Percentiles rank a stretch among this genome's conserved stretches.
Evolutionary conservation across 768 basidiomycete species (phyloP).

Genomic region (Lyophyllum decastes): DNA sequence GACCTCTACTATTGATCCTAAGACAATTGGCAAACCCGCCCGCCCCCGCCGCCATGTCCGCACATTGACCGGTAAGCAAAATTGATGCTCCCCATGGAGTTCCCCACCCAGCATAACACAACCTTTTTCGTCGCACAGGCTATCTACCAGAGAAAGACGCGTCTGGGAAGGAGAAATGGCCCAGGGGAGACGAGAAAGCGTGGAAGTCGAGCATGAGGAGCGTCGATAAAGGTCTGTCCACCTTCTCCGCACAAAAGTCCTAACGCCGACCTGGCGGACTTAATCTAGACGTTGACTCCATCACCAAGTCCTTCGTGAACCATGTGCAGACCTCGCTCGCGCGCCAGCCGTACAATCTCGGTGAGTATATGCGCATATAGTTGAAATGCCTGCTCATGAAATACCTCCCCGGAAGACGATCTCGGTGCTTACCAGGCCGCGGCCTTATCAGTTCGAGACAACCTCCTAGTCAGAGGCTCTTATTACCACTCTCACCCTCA

Average conservation of each 20-base stretch:
- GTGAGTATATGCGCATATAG: slow-evolving; percentile 29
- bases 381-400: background rate
- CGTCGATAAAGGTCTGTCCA: slow-evolving; percentile 53
- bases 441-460: slow-evolving; percentile 85
- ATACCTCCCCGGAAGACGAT: slow-evolving; percentile 45
- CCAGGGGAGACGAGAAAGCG: slow-evolving; percentile 70
- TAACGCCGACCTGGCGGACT: slow-evolving; percentile 2
- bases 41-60: slow-evolving; percentile 68
- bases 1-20: slow-evolving; percentile 68
- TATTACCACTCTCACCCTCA: background rate
- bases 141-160: slow-evolving; percentile 80
- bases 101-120: background rate
- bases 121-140: slow-evolving; percentile 41
- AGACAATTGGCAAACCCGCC: slow-evolving; percentile 63
- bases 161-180: slow-evolving; percentile 83
- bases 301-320: slow-evolving; percentile 76
- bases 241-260: background rate
- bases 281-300: slow-evolving; percentile 51
- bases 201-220: slow-evolving; percentile 69
- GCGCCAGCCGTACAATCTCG: slow-evolving; percentile 87
- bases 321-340: slow-evolving; percentile 90
- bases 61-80: slow-evolving; percentile 56
- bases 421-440: slow-evolving; percentile 91
- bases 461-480: slow-evolving; percentile 62
- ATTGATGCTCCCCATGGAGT: background rate